Percentiles rank a stretch among this genome's conserved stretches.
phyloP scores from a whole-genome alignment of 2,329 filamentous ascomycete genomes.

The Aspergillus novofumigatus region DNA sequence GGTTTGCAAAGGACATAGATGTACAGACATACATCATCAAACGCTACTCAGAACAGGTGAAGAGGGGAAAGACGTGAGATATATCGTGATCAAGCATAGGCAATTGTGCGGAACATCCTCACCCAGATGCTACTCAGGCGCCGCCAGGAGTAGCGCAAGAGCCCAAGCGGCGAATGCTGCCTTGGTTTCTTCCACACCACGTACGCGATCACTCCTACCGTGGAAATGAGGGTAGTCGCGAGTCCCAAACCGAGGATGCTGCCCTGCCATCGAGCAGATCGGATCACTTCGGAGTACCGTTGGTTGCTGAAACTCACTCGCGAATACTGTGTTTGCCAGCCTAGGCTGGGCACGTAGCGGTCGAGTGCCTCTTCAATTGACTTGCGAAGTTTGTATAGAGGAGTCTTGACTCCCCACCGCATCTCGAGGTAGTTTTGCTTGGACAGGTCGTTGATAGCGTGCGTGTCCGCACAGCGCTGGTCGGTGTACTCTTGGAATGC shows the following conservation, averaged over 20 bases:
- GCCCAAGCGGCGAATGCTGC: slow-evolving; percentile 15
- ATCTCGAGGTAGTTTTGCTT: slow-evolving; percentile 92
- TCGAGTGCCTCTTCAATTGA: slow-evolving; percentile 79
- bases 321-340: slow-evolving; percentile 90
- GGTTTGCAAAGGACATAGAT: no score
- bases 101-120: slow-evolving; percentile 3
- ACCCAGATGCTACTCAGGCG: slow-evolving; percentile 15
- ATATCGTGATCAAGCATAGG: background rate
- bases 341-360: slow-evolving; percentile 68
- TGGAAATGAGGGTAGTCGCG: slow-evolving; percentile 23
- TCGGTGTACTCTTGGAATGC: slow-evolving; percentile 71
- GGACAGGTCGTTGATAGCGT: slow-evolving; percentile 89
- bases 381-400: slow-evolving; percentile 75
- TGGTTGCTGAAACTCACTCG: slow-evolving; percentile 92
- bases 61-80: background rate
- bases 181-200: slow-evolving; percentile 29
- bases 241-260: slow-evolving; percentile 49
- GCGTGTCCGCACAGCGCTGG: slow-evolving; percentile 70
- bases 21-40: background rate
- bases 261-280: slow-evolving; percentile 65
- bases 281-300: slow-evolving; percentile 77
- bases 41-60: background rate
- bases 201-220: slow-evolving; percentile 26
- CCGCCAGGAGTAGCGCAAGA: slow-evolving; percentile 13
- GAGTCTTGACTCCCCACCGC: slow-evolving; percentile 76